phyloP scores from a whole-genome alignment of 805 yeast species.

The Myxozyma mucilagina region DNA sequence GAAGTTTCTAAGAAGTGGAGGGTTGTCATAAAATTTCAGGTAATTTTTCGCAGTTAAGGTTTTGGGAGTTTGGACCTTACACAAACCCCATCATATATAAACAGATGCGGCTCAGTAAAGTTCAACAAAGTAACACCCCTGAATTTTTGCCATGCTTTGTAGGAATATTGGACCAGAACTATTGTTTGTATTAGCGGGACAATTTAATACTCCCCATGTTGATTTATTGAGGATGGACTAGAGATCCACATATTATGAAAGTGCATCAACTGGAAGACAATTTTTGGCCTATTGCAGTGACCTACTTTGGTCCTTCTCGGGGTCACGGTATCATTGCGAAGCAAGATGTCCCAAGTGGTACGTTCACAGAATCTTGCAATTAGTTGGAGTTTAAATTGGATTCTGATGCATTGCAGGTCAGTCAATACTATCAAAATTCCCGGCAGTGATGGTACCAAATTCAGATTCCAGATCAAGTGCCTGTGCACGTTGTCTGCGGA shows the following conservation, averaged over 20 bases:
- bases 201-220: too few relatives aligned
- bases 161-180: too few relatives aligned
- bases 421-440: neutral
- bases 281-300: neutral
- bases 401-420: neutral
- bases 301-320: neutral
- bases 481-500: conserved; percentile 13
- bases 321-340: conserved; percentile 12
- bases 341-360: neutral
- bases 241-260: neutral
- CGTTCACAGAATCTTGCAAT: neutral
- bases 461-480: neutral
- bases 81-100: neutral
- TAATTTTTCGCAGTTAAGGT: neutral
- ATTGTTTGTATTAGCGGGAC: too few relatives aligned
- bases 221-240: too few relatives aligned
- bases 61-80: conserved; percentile 6
- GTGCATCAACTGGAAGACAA: neutral
- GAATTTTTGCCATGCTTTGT: too few relatives aligned
- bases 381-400: neutral
- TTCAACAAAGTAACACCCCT: too few relatives aligned
- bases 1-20: neutral
- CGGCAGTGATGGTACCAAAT: conserved; percentile 8
- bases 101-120: neutral
- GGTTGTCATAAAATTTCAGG: neutral